Percentiles rank a stretch among this genome's conserved stretches.
Evolutionary conservation across 1,284 basidiomycete species (phyloP).

Genomic region (Phenoliferia sp.): DNA sequence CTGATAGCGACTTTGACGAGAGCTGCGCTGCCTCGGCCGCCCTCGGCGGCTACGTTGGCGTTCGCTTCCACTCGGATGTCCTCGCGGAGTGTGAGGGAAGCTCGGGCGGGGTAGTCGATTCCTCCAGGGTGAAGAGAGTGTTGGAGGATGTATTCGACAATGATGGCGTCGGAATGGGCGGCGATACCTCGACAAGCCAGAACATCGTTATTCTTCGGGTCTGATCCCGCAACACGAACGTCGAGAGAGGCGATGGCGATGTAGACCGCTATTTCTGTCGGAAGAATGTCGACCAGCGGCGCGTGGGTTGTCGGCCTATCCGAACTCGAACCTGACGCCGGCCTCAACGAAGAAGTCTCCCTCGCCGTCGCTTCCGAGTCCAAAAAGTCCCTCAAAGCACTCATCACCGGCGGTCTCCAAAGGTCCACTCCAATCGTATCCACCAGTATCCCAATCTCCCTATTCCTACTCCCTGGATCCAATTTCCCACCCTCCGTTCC

Average conservation of each 20-base stretch:
- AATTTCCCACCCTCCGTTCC: conserved; percentile 3
- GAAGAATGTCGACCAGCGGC: conserved; percentile 49
- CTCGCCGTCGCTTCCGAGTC: conserved; percentile 11
- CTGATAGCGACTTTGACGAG: conserved; percentile 38
- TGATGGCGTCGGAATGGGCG: conserved; percentile 53
- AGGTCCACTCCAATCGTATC: conserved; percentile 24
- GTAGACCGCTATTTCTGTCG: conserved; percentile 56
- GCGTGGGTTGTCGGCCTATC: background rate
- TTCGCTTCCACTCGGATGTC: conserved; percentile 60
- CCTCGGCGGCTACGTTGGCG: conserved; percentile 40
- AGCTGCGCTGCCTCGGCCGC: conserved; percentile 48
- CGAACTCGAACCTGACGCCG: background rate
- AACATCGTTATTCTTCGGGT: conserved; percentile 63
- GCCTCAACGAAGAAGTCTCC: conserved; percentile 7
- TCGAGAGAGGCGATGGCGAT: conserved; percentile 60
- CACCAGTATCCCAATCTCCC: conserved; percentile 19
- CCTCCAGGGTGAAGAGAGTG: conserved; percentile 49
- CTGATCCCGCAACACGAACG: conserved; percentile 64
- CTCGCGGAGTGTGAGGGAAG: conserved; percentile 53
- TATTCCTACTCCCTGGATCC: conserved; percentile 5
- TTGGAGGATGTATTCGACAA: conserved; percentile 60
- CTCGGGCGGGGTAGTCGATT: conserved; percentile 47
- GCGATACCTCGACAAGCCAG: conserved; percentile 68
- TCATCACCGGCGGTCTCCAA: conserved; percentile 27
- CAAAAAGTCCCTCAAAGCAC: conserved; percentile 26